Percentiles rank a stretch among this genome's conserved stretches.
These are phyloP conservation scores for Isatis lusitanica DNA, from an alignment of 441 rosid genomes.

Conservation along the genomic window DNA sequence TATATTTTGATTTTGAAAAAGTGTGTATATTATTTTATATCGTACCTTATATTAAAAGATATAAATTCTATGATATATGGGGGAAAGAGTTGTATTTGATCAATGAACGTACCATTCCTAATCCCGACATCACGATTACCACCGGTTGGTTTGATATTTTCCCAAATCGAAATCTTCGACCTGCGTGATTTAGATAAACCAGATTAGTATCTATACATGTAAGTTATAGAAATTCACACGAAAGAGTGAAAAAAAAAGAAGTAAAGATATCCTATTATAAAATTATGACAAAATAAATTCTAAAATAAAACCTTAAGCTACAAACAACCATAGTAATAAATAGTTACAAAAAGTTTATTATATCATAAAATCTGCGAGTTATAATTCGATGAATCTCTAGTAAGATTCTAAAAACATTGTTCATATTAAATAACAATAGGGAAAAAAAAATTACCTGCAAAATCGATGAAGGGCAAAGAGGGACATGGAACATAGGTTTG, in stretches of 20 bases:
- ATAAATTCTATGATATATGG: not conserved
- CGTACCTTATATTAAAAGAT: not conserved
- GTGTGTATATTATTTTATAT: not conserved
- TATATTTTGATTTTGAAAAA: not conserved
- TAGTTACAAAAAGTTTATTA: no score
- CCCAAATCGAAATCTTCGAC: conserved; percentile 63
- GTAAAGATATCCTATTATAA: not conserved
- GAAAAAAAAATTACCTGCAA: conserved; percentile 42
- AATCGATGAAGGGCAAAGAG: conserved; percentile 47
- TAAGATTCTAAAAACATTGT: not conserved
- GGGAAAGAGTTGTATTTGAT: not conserved
- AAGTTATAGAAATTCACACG: not conserved
- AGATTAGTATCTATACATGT: not conserved
- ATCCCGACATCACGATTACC: conserved; percentile 61
- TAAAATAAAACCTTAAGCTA: not conserved
- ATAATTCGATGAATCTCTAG: no score
- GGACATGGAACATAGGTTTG: conserved; percentile 41
- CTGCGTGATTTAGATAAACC: conserved; percentile 33
- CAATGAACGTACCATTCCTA: conserved; percentile 55
- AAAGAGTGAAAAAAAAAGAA: not conserved
- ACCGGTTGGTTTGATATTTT: conserved; percentile 41
- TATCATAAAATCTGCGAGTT: no score
- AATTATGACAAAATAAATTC: not conserved
- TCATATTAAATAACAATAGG: not conserved
- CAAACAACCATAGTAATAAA: not conserved